Base-by-base conservation (phyloP, 129 eudicot species). In the Helichrysum umbraculigerum region DNA sequence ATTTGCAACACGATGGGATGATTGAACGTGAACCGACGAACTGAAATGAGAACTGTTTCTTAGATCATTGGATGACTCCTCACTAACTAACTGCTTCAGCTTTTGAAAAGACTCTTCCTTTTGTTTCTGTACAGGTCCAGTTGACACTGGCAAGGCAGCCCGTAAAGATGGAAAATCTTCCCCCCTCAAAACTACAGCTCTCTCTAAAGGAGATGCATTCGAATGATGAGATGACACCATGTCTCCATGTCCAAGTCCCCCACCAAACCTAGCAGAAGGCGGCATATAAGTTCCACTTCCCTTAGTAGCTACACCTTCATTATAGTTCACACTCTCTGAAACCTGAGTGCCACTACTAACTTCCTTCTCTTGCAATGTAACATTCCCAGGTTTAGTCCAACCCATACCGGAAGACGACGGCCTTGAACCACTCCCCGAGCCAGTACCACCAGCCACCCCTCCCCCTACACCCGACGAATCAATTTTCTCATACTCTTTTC, bases 161-260 rank as follows among this genome's bases (percentile, higher is more conserved):
- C 82, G 86, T 30, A 95, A 76, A 50, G 97, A 95, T 22, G 99
- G 99, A 73, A 95, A 95, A 83, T 95, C 99, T 83, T 95, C 99
- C 22, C 99, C 96, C 85, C 90, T 86, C 89, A 95, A 91, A 14
- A 95, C 96, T 80, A 81, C 68, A 7, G 88, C 84, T 82, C 79
- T 91, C 72, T 82, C 90, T 4, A 83, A 47, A 66, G 78, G 20
- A 12, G 34, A 54, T 7, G 76, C 61, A 75, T 80, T 79, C 17
- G 87, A 65, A 44, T 71, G 74, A 61, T 73, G 77, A 74, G 74
- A 69, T 42, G 87, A 67, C 75, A 58, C 70, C 28, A 39, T 25
- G 12, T 44, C 74, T 52, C 78, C 81, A 35, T 81, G 76, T 22
- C 70, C 79, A 80, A 56, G 64, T 41, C 85, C 90, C 54, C 35